These are phyloP conservation scores for Plasmodium gonderi DNA, from an alignment of 169 alveolate species.

Conservation along the genomic window DNA sequence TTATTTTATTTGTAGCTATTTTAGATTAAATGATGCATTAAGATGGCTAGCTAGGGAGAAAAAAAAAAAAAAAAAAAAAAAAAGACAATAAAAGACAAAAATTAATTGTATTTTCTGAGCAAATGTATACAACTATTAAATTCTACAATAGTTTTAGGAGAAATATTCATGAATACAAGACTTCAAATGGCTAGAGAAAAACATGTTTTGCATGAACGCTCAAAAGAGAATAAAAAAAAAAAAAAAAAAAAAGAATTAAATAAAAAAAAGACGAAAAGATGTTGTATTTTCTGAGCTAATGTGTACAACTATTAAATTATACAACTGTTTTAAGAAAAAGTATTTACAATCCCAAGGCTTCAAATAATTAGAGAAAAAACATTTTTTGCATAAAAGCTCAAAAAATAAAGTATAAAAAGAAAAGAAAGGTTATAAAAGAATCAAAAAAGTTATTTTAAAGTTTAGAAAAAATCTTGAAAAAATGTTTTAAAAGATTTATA, in stretches of 20 bases:
- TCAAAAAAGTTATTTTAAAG: background rate
- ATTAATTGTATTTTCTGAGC: background rate
- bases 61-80: constrained; percentile 4
- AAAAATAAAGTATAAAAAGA: constrained; percentile 3
- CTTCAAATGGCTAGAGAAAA: background rate
- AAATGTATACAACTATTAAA: background rate
- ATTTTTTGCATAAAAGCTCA: constrained; percentile 2
- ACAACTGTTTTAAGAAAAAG: background rate
- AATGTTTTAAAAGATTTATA: background rate
- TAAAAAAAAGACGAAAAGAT: background rate
- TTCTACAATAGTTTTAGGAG: background rate
- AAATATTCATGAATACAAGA: constrained; percentile 1
- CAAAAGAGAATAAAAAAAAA: constrained; percentile 17
- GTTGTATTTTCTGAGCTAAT: background rate
- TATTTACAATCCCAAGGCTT: background rate
- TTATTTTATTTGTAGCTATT: background rate
- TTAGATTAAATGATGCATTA: background rate
- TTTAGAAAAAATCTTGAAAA: background rate
- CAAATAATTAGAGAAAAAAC: background rate
- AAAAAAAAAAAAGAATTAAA: background rate
- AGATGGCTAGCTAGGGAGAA: constrained; percentile 33
- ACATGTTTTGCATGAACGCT: background rate
- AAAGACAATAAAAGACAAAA: background rate
- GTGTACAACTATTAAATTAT: background rate
- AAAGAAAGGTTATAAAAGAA: background rate